Conservation (phyloP, 495 filamentous ascomycete species). For the Neurospora terricola region DNA sequence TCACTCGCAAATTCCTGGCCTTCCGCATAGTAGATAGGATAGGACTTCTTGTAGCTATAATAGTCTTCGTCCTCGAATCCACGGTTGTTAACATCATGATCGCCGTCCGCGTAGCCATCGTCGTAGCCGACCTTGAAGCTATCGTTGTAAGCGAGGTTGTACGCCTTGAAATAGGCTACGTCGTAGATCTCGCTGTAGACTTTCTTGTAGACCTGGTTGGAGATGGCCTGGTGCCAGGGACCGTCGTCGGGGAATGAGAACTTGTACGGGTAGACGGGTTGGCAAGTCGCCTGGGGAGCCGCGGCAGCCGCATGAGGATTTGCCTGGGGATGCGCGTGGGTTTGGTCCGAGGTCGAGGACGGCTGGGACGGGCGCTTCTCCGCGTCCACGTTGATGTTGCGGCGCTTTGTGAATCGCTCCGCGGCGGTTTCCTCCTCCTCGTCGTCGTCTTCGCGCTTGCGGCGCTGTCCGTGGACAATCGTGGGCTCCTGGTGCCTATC, state of each 20-base stretch:
- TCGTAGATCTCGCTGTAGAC: not conserved
- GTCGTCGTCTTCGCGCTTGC: not conserved
- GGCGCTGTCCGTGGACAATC: not conserved
- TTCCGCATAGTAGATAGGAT: not conserved
- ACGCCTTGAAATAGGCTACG: not conserved
- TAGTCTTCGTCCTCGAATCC: not conserved
- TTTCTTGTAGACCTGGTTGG: not conserved
- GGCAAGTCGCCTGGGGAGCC: not conserved
- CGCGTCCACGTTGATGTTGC: not conserved
- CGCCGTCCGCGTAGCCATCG: not conserved
- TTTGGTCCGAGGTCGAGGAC: not conserved
- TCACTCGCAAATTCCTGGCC: not conserved
- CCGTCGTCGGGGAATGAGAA: not conserved
- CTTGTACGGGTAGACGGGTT: not conserved
- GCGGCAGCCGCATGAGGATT: not conserved
- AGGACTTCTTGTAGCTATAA: not conserved
- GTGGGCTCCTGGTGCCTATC: not conserved
- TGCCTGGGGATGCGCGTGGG: not conserved
- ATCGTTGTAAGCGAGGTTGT: not conserved
- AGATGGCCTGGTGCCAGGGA: not conserved
- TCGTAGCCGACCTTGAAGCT: not conserved
- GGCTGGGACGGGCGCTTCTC: not conserved
- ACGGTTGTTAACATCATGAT: not conserved
- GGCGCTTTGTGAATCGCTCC: not conserved
- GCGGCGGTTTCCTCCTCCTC: not conserved